Evolutionary conservation across 164 flowering plant species (phyloP), one percentile per base, ranked within the genome.

Genomic region (Cinnamomum chago): DNA sequence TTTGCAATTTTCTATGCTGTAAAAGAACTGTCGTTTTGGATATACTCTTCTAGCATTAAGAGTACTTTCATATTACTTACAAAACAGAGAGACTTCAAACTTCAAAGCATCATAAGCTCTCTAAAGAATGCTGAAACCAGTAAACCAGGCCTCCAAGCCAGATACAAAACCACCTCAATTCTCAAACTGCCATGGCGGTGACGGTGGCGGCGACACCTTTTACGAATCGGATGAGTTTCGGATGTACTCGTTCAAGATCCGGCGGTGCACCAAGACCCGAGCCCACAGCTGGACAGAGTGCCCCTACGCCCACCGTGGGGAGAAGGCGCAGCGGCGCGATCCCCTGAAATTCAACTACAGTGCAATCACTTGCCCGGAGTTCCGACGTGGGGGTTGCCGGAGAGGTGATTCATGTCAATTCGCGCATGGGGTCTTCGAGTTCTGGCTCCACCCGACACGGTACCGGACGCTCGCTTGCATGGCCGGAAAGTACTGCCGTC

Each of bases 371-470:
- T 87, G 90, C 78, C 86, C 86, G 2, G 79, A 81, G 1, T 87
- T 72, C 76, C 82, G 84, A 12, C 65, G 20, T 17, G 89, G 88
- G 0, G 71, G 55, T 23, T 85, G 90, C 81, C 70, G n/a, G 47
- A 73, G 52, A 4, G 90, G 88, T 0, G 85, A 85, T 5, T 25
- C 78, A 17, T 89, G 92, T 73, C 83, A 80, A 30, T 82, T 78
- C 70, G 85, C 90, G 0, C 92, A 89, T 67, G 92, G 92, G 3
- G 80, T 89, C 0, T 89, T 89, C 52, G 92, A 89, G 85, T 86
- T 75, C 80, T 89, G 92, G 92, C 83, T 89, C 15, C 92, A 89
- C 74, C 92, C 90, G 0, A 78, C 85, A 0, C 70, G 82, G 79
- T 88, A 86, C 84, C 82, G 93, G 17, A 90, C 91, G 0, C 83